phyloP scores from a whole-genome alignment of 768 basidiomycete genomes.

The Fibroporia radiculosa region DNA sequence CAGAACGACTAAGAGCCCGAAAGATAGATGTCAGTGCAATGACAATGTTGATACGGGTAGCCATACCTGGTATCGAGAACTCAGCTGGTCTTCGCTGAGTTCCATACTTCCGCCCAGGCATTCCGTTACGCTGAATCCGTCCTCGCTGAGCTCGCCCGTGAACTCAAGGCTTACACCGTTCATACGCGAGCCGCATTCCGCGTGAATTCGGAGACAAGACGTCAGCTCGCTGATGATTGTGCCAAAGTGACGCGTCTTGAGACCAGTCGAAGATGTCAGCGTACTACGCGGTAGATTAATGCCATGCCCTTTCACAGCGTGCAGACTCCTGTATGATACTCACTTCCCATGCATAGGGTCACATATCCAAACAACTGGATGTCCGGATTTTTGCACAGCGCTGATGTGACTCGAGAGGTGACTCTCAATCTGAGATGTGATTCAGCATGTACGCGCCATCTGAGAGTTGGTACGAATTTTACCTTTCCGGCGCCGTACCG shows the following conservation, averaged over 20 bases:
- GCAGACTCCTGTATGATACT: conserved; percentile 22
- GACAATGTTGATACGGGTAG: background rate
- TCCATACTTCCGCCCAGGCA: conserved; percentile 97
- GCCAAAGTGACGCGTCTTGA: conserved; percentile 88
- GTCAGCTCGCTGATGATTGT: conserved; percentile 86
- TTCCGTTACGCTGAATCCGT: conserved; percentile 94
- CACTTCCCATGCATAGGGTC: conserved; percentile 99
- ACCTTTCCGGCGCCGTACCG: conserved; percentile 90
- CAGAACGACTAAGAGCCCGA: conserved; percentile 65
- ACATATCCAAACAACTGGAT: conserved; percentile 90
- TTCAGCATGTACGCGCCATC: background rate
- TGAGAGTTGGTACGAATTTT: conserved; percentile 6
- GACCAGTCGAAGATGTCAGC: conserved; percentile 65
- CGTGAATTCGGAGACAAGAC: conserved; percentile 74
- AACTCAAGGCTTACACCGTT: conserved; percentile 58
- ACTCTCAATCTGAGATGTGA: conserved; percentile 50
- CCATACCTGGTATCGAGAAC: conserved; percentile 77
- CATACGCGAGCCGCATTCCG: conserved; percentile 61
- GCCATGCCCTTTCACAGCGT: background rate
- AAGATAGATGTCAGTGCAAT: background rate
- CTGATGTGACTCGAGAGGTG: conserved; percentile 75
- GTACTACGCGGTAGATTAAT: conserved; percentile 48
- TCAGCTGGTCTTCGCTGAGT: conserved; percentile 80
- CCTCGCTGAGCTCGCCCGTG: conserved; percentile 84
- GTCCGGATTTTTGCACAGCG: conserved; percentile 70